Evolutionary conservation across 257 asterid genomes (phyloP).

Genomic region (Ocimum tenuiflorum): DNA sequence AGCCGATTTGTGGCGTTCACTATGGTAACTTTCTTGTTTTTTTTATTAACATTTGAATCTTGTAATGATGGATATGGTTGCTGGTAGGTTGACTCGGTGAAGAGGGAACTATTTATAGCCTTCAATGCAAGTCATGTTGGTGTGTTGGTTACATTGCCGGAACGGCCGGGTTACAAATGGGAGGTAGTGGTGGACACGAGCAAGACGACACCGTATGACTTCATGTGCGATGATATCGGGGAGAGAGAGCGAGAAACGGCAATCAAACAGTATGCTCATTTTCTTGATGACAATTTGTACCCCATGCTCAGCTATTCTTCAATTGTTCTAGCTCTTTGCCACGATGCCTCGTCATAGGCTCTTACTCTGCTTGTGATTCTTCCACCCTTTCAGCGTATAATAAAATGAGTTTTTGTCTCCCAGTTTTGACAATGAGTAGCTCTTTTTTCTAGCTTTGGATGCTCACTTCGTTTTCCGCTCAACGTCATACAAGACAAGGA

Average conservation of each 20-base stretch:
- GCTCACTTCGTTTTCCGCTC: no score
- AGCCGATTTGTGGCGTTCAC: constrained; percentile 90
- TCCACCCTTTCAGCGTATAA: no score
- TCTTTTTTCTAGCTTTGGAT: no score
- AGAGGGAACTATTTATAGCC: constrained; percentile 72
- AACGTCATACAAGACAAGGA: no score
- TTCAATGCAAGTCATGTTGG: constrained; percentile 79
- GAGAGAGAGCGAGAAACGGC: constrained; percentile 44
- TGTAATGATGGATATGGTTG: background rate
- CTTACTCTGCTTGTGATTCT: no score
- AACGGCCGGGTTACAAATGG: constrained; percentile 76
- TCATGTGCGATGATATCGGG: constrained; percentile 43
- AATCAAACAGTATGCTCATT: constrained; percentile 59
- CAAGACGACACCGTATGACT: constrained; percentile 78
- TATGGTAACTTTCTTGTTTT: constrained; percentile 38
- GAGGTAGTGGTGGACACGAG: constrained; percentile 81
- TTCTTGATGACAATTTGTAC: constrained; percentile 70
- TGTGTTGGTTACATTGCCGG: constrained; percentile 58
- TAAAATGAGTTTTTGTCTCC: no score
- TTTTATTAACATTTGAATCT: no score
- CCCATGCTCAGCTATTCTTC: constrained; percentile 95
- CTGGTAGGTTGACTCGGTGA: constrained; percentile 60
- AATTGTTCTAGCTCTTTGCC: constrained; percentile 52
- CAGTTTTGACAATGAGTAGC: no score
- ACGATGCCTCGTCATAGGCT: constrained; percentile 23